Evolutionary conservation across 116 monocot genomes (phyloP), one percentile per base, ranked within the genome.

Genomic region (Trichopus zeylanicus): DNA sequence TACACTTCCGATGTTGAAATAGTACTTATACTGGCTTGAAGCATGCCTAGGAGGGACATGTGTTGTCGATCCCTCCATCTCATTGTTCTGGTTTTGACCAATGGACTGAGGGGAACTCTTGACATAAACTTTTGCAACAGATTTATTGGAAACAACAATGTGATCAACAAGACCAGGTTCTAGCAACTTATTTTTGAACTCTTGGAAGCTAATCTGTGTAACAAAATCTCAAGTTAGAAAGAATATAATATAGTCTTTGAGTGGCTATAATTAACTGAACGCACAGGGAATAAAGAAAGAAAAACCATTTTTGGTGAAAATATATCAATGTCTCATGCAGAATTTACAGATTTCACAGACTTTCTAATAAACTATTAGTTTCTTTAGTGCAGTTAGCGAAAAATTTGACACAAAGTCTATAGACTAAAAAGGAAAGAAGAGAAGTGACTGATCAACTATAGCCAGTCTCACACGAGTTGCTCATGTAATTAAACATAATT

Each of bases 151-250:
- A 13, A 99, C 72, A 42, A 92, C 99, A 74, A 99, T 92, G 31
- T 70, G 88, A 24, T 99, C 92, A 35, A 99, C 99, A 53, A 92
- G 78, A 56, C 99, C 92, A 51, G 88, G 92, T 65, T 92, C 92
- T 49, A 99, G 48, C 21, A 99, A 73, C 76, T 99, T 92, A 46
- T 85, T 88, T 67, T 99, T 99, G 72, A 99, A 99, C 60, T 99
- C 88, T 66, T 92, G 99, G 59, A 92, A 99, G 57, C 99, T 99
- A 62, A 99, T 99, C 99, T 99, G 92, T 18, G 70, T 61, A 70
- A 48, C 26, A 31, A 23, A 61, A 26, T 29, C 32, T 22, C 18
- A 11, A 66, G 13, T 53, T 18, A 57, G 6, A 32, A 27, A 26
- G 23, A 29, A n/a, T 22, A 24, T 59, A 29, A 32, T 38, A 42